Evolutionary conservation across 257 asterid species (phyloP), one percentile per base, ranked within the genome.

Genomic region (Plantago elongata): DNA sequence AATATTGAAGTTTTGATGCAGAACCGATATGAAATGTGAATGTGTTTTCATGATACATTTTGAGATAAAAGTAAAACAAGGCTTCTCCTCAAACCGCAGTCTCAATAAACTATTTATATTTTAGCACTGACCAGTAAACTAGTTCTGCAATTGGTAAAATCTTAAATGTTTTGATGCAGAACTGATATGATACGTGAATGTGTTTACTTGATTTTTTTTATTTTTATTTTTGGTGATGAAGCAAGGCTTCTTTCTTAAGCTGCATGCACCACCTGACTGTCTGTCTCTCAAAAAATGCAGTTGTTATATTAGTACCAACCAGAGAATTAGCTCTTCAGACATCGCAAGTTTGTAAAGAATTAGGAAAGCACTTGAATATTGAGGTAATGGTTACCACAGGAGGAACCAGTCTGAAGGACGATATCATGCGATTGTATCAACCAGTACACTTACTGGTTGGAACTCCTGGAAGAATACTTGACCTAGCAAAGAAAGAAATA

Each of bases 381-480:
- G 67, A 73, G 66, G 78, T 73, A 14, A 73, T 73, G 78, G 78
- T 62, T 52, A 68, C 73, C 48, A 73, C 74, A 1, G 78, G 75
- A 7, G 78, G 78, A 54, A 74, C 78, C 43, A 74, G 78, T 62
- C 60, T 74, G 42, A 74, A 64, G 66, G 78, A 74, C 64, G 75
- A 74, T 60, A 74, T 74, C 17, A 64, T 74, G 75, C 61, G 78
- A 45, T 47, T 74, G 55, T 69, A 74, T 51, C 78, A 74, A 64
- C 75, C 78, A 1, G 78, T 74, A 18, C 78, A 74, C 64, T 65
- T 74, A 16, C 52, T 74, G 34, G 78, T 74, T 54, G 78, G 78
- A 63, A 74, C 78, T 69, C 78, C 78, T 60, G 78, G 78, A 64
- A 69, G 78, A 60, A 74, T 74, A 46, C 78, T 74, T 27, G 78